Evolutionary conservation across 2,329 filamentous ascomycete genomes (phyloP).

Genomic region (Cordyceps tenuipes): DNA sequence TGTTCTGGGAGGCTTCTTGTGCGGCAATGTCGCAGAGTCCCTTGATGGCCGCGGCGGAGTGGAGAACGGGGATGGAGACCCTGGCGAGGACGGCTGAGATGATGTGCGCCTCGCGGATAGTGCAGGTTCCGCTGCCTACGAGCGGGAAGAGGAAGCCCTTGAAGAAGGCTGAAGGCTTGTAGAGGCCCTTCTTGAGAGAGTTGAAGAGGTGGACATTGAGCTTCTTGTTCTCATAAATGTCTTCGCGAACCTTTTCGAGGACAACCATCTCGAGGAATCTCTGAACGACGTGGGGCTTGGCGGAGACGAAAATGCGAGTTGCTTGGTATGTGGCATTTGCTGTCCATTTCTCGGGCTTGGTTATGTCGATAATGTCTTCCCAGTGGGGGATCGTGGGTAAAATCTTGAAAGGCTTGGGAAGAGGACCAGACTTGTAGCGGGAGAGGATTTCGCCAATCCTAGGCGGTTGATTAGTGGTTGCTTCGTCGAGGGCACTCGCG

Average conservation of each 20-base stretch:
- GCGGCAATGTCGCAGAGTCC: slow-evolving; percentile 90
- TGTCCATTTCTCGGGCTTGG: slow-evolving; percentile 67
- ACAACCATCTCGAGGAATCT: slow-evolving; percentile 81
- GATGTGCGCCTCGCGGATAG: slow-evolving; percentile 84
- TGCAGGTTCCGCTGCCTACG: slow-evolving; percentile 77
- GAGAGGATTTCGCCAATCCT: slow-evolving; percentile 82
- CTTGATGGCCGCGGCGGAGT: slow-evolving; percentile 86
- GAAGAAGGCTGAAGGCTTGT: slow-evolving; percentile 94
- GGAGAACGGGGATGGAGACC: slow-evolving; percentile 81
- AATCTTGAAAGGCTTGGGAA: slow-evolving; percentile 97
- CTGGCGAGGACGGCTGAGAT: slow-evolving; percentile 77
- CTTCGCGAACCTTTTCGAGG: slow-evolving; percentile 81
- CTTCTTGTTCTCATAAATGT: slow-evolving; percentile 91
- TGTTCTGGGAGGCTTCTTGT: slow-evolving; percentile 73
- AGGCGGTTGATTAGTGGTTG: neutral
- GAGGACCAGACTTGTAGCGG: slow-evolving; percentile 89
- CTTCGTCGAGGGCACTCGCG: slow-evolving; percentile 13
- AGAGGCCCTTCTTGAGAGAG: slow-evolving; percentile 79
- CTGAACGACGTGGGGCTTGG: slow-evolving; percentile 71
- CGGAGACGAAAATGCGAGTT: slow-evolving; percentile 85
- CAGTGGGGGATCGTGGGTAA: slow-evolving; percentile 84
- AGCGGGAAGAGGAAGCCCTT: slow-evolving; percentile 92
- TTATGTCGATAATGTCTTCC: slow-evolving; percentile 79
- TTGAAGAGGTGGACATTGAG: slow-evolving; percentile 95
- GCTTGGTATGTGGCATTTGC: slow-evolving; percentile 77